Evolutionary conservation across 306 rosid species (phyloP).

Genomic region (Prunus salicina): DNA sequence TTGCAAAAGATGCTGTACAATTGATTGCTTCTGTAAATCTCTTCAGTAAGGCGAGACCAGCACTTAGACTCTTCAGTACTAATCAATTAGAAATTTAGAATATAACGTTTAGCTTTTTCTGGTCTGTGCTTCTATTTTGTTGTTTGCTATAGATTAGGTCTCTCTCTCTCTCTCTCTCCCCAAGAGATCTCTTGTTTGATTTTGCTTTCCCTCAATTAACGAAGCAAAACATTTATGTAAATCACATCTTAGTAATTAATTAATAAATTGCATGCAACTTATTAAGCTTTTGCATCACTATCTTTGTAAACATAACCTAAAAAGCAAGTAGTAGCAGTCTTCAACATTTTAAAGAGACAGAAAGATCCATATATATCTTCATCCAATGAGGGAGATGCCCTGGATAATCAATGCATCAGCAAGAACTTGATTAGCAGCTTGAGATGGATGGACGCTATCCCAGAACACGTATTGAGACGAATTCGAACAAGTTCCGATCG

Average conservation of each 20-base stretch:
- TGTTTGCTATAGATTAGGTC: no score
- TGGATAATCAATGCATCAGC: constrained; percentile 69
- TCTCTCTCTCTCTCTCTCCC: not conserved
- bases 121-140: no score
- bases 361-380: constrained; percentile 22
- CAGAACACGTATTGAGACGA: constrained; percentile 89
- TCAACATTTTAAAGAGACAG: not conserved
- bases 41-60: not conserved
- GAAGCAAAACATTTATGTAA: not conserved
- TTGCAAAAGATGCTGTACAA: not conserved
- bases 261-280: constrained; percentile 16
- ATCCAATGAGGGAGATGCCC: constrained; percentile 67
- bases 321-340: not conserved
- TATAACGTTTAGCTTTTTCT: not conserved
- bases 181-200: not conserved
- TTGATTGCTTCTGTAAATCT: not conserved
- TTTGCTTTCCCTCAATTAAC: not conserved
- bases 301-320: not conserved
- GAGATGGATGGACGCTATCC: constrained; percentile 93
- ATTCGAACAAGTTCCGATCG: constrained; percentile 84
- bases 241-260: not conserved
- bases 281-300: constrained; percentile 3
- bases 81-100: not conserved
- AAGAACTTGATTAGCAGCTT: constrained; percentile 82
- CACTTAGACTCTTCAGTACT: not conserved